phyloP scores from a whole-genome alignment of 1,284 basidiomycete genomes.

The Apiotrichum siamense region DNA sequence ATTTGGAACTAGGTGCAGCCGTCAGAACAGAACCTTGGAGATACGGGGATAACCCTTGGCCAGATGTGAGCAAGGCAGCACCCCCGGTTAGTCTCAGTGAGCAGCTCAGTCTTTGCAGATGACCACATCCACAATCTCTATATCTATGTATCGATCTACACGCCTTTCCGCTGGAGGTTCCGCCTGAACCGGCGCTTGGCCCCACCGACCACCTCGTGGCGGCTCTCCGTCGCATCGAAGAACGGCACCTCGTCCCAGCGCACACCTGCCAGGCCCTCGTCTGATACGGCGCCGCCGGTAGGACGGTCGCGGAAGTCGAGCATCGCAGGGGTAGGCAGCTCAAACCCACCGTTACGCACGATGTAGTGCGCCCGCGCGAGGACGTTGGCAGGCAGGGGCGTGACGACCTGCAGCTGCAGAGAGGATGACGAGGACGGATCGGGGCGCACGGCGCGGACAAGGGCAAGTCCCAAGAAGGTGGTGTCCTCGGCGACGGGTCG shows the following conservation, averaged over 20 bases:
- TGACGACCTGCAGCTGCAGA: conserved; percentile 59
- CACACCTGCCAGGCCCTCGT: conserved; percentile 50
- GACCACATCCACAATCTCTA: conserved; percentile 26
- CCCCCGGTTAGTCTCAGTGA: too few relatives aligned
- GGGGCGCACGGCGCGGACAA: conserved; percentile 58
- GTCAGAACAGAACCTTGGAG: too few relatives aligned
- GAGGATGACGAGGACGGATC: too few relatives aligned
- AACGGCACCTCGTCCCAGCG: conserved; percentile 66
- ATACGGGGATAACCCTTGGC: too few relatives aligned
- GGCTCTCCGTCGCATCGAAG: conserved; percentile 67
- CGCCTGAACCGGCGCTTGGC: conserved; percentile 68
- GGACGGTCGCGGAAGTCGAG: conserved; percentile 58
- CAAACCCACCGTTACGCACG: conserved; percentile 73
- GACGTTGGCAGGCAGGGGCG: conserved; percentile 57
- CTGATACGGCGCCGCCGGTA: conserved; percentile 17
- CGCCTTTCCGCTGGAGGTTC: conserved; percentile 76
- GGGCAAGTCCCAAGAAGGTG: conserved; percentile 61
- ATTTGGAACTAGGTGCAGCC: too few relatives aligned
- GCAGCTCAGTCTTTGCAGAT: too few relatives aligned
- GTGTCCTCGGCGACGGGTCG: conserved; percentile 57
- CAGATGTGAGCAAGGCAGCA: too few relatives aligned
- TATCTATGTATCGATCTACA: too few relatives aligned
- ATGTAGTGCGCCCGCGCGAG: conserved; percentile 53
- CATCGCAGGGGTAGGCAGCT: conserved; percentile 80
- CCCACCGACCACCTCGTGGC: conserved; percentile 52